Evolutionary conservation across 495 filamentous ascomycete species (phyloP).

Genomic region (Aspergillus hancockii): DNA sequence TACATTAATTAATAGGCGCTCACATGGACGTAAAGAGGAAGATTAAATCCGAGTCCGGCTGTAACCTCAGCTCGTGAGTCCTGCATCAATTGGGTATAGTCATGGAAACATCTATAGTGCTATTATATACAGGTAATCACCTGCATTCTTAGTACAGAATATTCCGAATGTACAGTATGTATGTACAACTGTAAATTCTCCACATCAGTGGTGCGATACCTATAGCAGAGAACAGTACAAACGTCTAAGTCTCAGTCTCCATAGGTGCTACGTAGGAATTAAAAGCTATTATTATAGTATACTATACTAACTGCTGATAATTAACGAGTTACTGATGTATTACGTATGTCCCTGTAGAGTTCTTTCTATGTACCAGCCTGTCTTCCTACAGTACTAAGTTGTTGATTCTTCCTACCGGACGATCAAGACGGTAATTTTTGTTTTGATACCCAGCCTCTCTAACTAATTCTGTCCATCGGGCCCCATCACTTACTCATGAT

Average conservation of each 20-base stretch:
- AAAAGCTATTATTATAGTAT: background rate
- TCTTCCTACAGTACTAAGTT: no score
- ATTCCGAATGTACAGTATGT: conserved; percentile 2
- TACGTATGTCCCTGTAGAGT: no score
- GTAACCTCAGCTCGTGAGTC: background rate
- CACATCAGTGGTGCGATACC: conserved; percentile 1
- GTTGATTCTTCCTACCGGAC: background rate
- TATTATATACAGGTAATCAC: background rate
- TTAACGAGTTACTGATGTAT: background rate
- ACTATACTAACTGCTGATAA: background rate
- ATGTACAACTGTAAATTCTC: conserved; percentile 1
- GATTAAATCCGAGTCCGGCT: background rate
- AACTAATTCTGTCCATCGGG: background rate
- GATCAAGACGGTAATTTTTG: background rate
- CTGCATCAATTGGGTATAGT: background rate
- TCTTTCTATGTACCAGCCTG: no score
- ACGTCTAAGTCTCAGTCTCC: background rate
- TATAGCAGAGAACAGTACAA: background rate
- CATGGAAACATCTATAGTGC: background rate
- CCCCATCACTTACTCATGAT: conserved; percentile 7
- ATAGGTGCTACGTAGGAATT: background rate
- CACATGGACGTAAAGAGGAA: background rate
- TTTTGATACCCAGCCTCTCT: background rate
- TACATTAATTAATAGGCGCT: conserved; percentile 2
- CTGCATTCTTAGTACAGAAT: conserved; percentile 1